Conservation (phyloP, 2,329 filamentous ascomycete species). For the Claviceps maximensis region DNA sequence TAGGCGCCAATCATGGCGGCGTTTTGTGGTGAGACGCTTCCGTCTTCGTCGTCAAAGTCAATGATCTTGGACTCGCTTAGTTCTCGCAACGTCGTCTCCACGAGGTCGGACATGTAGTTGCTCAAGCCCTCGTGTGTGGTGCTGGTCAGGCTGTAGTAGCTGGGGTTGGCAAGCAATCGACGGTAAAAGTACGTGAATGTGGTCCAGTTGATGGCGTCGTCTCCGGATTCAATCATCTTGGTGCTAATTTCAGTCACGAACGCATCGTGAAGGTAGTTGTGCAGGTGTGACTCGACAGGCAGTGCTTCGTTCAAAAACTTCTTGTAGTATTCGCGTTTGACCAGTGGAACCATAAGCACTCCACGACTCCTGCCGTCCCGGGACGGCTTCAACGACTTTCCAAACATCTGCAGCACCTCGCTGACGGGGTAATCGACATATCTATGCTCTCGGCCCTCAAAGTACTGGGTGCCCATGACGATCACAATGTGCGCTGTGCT, state of each 20-base stretch:
- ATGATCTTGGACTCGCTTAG: slow-evolving; percentile 89
- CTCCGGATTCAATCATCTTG: slow-evolving; percentile 86
- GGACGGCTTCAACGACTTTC: slow-evolving; percentile 70
- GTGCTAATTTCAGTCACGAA: slow-evolving; percentile 97
- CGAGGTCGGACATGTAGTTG: slow-evolving; percentile 83
- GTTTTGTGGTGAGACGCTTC: slow-evolving; percentile 78
- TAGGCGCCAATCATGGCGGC: slow-evolving; percentile 97
- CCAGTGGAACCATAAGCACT: slow-evolving; percentile 89
- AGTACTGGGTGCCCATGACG: slow-evolving; percentile 96
- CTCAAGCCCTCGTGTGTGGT: slow-evolving; percentile 89
- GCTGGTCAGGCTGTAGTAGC: slow-evolving; percentile 83
- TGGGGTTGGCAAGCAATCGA: slow-evolving; percentile 84
- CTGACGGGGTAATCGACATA: slow-evolving; percentile 94
- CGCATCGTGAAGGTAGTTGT: slow-evolving; percentile 83
- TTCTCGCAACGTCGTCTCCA: slow-evolving; percentile 85
- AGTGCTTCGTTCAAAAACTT: slow-evolving; percentile 96
- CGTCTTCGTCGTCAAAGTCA: slow-evolving; percentile 88
- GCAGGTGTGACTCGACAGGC: slow-evolving; percentile 87
- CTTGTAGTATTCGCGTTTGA: slow-evolving; percentile 96
- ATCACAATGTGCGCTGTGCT: slow-evolving; percentile 81
- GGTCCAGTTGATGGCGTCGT: slow-evolving; percentile 96
- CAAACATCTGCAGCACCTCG: slow-evolving; percentile 96
- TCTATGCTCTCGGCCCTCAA: slow-evolving; percentile 88
- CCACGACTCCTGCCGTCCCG: slow-evolving; percentile 73
- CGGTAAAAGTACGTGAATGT: slow-evolving; percentile 99